Percentiles rank a stretch among this genome's conserved stretches.
Conservation (phyloP, 2,329 filamentous ascomycete species). For the Biscogniauxia mediterranea region DNA sequence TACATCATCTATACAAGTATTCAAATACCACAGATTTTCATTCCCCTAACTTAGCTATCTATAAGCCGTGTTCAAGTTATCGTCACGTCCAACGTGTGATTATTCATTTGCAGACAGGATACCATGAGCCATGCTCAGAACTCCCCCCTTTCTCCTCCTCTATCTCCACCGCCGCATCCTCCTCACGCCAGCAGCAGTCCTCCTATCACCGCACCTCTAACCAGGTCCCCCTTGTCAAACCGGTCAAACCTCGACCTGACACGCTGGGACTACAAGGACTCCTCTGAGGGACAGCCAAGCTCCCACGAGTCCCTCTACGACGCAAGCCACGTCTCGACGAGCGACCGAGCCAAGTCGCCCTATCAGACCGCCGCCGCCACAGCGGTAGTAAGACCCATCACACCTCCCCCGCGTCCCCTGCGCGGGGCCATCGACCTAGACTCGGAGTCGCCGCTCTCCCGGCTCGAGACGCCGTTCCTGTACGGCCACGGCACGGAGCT, state of each 20-base stretch:
- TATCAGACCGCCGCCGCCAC: slow-evolving; percentile 13
- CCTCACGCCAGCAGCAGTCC: neutral
- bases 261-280: slow-evolving; percentile 36
- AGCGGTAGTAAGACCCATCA: slow-evolving; percentile 12
- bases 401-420: slow-evolving; percentile 7
- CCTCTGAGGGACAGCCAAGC: slow-evolving; percentile 37
- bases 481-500: slow-evolving; percentile 41
- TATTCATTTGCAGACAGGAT: slow-evolving; percentile 2
- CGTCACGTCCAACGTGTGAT: neutral
- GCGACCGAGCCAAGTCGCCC: slow-evolving; percentile 26
- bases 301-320: slow-evolving; percentile 38
- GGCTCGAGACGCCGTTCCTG: slow-evolving; percentile 33
- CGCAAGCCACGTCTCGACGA: slow-evolving; percentile 35
- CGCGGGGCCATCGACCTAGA: slow-evolving; percentile 21
- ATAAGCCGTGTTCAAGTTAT: neutral
- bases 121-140: slow-evolving; percentile 18
- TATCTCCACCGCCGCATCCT: neutral
- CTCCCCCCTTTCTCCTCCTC: neutral
- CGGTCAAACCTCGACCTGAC: slow-evolving; percentile 23
- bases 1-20: neutral
- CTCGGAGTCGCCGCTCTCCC: slow-evolving; percentile 30
- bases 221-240: slow-evolving; percentile 27
- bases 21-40: slow-evolving; percentile 9
- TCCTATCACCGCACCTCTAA: slow-evolving; percentile 4
- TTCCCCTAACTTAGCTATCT: neutral